These are phyloP conservation scores for Linnemannia exigua DNA, from an alignment of 192 early-diverging fungal genomes.

Conservation along the genomic window DNA sequence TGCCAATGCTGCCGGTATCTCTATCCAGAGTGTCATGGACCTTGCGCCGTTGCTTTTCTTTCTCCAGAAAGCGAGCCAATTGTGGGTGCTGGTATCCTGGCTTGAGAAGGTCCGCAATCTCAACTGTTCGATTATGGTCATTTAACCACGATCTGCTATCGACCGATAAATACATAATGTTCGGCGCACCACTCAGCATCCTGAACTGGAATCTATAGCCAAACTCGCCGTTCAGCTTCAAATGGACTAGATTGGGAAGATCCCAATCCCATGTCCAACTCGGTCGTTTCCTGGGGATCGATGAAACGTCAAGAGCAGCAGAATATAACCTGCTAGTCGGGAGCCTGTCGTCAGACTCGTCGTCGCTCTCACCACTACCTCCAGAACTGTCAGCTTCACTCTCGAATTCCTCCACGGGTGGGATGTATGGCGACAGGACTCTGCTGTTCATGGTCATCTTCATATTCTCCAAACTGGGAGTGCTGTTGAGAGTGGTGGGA, in stretches of 20 bases:
- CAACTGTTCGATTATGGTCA: neutral
- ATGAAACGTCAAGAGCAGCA: neutral
- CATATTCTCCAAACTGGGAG: neutral
- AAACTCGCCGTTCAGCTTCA: conserved; percentile 1
- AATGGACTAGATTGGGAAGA: neutral
- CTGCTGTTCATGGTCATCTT: neutral
- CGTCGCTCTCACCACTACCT: neutral
- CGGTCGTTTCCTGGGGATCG: neutral
- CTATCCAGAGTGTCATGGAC: neutral
- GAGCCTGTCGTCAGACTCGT: neutral
- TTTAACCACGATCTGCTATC: neutral
- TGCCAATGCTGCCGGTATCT: neutral
- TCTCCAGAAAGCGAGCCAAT: neutral
- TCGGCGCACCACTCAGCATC: neutral
- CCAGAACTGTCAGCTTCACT: neutral
- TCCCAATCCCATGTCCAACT: conserved; percentile 32
- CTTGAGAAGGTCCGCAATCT: neutral
- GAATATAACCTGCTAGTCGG: neutral
- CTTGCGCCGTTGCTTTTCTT: neutral
- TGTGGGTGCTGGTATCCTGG: neutral
- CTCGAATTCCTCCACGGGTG: neutral
- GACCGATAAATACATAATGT: neutral
- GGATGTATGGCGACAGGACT: neutral
- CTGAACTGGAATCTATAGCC: conserved; percentile 21
- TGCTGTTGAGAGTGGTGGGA: neutral